phyloP scores from a whole-genome alignment of 1,284 basidiomycete genomes.

The Tilletia caries region DNA sequence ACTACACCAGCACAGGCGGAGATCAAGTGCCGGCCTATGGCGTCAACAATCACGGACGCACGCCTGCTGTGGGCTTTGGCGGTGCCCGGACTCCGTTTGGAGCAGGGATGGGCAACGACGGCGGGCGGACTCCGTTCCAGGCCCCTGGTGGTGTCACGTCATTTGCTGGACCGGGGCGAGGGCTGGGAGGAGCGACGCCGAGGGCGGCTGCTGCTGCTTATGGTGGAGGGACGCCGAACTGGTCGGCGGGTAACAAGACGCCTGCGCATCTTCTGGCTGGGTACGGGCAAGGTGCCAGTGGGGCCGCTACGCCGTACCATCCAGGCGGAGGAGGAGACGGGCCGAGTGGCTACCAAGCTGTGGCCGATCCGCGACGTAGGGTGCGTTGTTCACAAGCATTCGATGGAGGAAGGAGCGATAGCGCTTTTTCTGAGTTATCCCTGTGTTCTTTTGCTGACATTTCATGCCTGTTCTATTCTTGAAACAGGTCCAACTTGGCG shows the following conservation, averaged over 20 bases:
- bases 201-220: background rate
- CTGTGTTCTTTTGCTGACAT: background rate
- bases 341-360: constrained; percentile 24
- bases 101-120: background rate
- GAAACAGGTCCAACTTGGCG: constrained; percentile 13
- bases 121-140: background rate
- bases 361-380: constrained; percentile 19
- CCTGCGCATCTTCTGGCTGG: background rate
- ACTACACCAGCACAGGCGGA: constrained; percentile 27
- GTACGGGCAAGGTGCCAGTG: background rate
- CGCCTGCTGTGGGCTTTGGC: background rate
- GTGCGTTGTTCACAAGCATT: constrained; percentile 22
- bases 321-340: constrained; percentile 26
- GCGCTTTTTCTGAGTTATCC: too few species aligned
- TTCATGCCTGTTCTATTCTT: background rate
- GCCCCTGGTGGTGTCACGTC: background rate
- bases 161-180: background rate
- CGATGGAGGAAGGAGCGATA: too few species aligned
- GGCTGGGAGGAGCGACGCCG: constrained; percentile 15
- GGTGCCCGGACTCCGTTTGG: constrained; percentile 5
- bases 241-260: constrained; percentile 12
- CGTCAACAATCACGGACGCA: background rate
- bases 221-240: background rate
- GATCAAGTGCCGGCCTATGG: constrained; percentile 43
- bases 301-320: constrained; percentile 1